These are phyloP conservation scores for Syzygium syzygioides DNA, from an alignment of 441 rosid genomes.

Conservation along the genomic window DNA sequence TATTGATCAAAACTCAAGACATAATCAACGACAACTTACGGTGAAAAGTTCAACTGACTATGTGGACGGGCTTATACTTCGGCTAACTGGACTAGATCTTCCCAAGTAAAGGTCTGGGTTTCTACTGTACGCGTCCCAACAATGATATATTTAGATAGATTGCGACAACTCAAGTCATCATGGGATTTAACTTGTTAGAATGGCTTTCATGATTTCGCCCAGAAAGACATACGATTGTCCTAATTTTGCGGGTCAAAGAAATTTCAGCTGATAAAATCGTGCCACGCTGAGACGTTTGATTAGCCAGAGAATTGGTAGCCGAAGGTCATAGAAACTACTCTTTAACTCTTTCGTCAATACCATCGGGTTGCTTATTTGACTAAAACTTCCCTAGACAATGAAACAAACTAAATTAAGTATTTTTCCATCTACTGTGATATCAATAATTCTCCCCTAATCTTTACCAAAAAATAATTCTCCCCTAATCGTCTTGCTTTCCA, in stretches of 20 bases:
- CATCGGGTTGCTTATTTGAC: not conserved
- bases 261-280: not conserved
- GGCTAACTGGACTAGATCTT: not conserved
- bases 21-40: not conserved
- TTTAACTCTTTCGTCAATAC: not conserved
- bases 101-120: not conserved
- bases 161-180: not conserved
- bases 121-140: not conserved
- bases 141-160: not conserved
- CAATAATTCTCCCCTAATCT: not conserved
- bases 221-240: not conserved
- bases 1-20: not conserved
- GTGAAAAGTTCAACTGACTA: not conserved
- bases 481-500: not conserved
- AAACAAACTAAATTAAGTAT: not conserved
- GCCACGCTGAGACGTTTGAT: not conserved
- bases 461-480: not conserved
- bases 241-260: not conserved
- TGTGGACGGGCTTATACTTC: too few relatives aligned
- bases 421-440: not conserved
- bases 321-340: not conserved
- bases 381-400: not conserved
- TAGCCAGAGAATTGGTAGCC: not conserved
- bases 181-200: not conserved
- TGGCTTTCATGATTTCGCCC: not conserved